Evolutionary conservation across 2,329 filamentous ascomycete species (phyloP).

Genomic region (Ophiocordyceps sinensis): DNA sequence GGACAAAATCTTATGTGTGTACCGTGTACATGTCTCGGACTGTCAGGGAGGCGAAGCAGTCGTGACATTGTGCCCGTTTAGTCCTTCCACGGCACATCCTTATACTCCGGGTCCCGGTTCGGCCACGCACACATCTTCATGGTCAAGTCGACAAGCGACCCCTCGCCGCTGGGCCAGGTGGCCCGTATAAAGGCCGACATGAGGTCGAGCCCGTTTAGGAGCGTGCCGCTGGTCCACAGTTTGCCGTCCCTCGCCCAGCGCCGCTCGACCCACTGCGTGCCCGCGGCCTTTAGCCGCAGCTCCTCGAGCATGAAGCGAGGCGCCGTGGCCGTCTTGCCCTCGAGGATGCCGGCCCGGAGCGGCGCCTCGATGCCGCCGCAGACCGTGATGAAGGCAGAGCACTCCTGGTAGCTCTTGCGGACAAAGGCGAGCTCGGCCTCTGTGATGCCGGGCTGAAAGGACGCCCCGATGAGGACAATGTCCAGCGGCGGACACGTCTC

Average conservation of each 20-base stretch:
- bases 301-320: slow-evolving; percentile 14
- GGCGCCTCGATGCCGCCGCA: slow-evolving; percentile 21
- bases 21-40: no score
- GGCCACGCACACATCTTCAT: slow-evolving; percentile 12
- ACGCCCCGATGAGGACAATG: slow-evolving; percentile 25
- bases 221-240: slow-evolving; percentile 19
- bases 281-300: slow-evolving; percentile 13
- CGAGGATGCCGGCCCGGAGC: slow-evolving; percentile 19
- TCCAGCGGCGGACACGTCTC: slow-evolving; percentile 23
- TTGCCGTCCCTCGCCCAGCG: slow-evolving; percentile 21
- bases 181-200: slow-evolving; percentile 15
- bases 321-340: slow-evolving; percentile 21
- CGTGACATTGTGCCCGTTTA: no score
- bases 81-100: slow-evolving; percentile 9
- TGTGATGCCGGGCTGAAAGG: slow-evolving; percentile 14
- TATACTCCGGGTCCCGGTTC: slow-evolving; percentile 17
- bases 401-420: slow-evolving; percentile 18
- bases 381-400: slow-evolving; percentile 22
- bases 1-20: no score
- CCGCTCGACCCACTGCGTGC: slow-evolving; percentile 21
- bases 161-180: slow-evolving; percentile 13
- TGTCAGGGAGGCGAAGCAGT: no score
- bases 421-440: slow-evolving; percentile 20
- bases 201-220: slow-evolving; percentile 20
- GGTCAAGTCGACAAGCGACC: slow-evolving; percentile 7